Base-by-base conservation (phyloP, 352 stramenopile genomes). In the Globisporangium heterothallicum region DNA sequence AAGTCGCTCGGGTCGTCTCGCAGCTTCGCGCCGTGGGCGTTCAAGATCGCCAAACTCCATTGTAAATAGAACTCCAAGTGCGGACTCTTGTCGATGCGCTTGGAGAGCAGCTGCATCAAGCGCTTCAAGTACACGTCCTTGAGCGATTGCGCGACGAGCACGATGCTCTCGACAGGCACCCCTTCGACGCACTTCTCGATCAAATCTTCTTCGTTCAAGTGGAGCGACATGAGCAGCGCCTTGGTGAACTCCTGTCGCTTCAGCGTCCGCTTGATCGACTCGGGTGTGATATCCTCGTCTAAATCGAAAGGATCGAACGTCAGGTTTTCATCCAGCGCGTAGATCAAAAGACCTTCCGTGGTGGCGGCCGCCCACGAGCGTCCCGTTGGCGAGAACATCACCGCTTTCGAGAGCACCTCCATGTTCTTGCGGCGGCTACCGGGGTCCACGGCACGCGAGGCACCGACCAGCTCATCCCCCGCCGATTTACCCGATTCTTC, bases 241-340 rank as follows among this genome's bases (percentile, higher is more conserved):
- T 93, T 92, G 30, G 75, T 84, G 59, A 93, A 97, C 54, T 98
- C 82, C 46, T 86, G 77, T n/a, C 75, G 73, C 42, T 68, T 72
- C 27, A 99, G 66, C 51, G 94, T 96, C 34, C 73, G 61, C 51
- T 83, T 74, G 43, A 99, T 96, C 25, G 73, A 80, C 38, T 95
- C 84, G 5, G 97, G 96, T 29, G 97, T 99, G 16, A 99, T 97
- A 18, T 94, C 92, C 65, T 99, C 95, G 49, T 98, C 97, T 44
- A 99, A 64, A 32, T 98, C 96, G 42, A 99, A 98, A 19, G 97
- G 97, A 64, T 99, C 95, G 70, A 99, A 99, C 44, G 96, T 92
- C 58, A 98, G 84, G 58, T 93, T 97, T 56, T 98, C 94, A 57
- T 98, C 94, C 10, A 98, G 66, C 16, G 82, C 92, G 64, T 98